phyloP scores from a whole-genome alignment of 2,329 filamentous ascomycete genomes.

The Cadophora sp. region DNA sequence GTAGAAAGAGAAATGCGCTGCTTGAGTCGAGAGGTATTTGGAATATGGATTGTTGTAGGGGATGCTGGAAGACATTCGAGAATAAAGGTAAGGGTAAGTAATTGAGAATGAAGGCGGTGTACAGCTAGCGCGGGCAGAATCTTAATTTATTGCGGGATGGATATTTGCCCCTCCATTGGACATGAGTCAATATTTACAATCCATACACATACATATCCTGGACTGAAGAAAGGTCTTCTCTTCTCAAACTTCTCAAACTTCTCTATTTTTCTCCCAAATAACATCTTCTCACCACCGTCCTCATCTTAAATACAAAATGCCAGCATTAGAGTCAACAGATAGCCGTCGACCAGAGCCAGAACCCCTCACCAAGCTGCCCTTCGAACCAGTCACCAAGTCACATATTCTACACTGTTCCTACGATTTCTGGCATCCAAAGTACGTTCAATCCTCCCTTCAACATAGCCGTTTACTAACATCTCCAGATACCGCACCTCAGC shows the following conservation, averaged over 20 bases:
- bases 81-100: not conserved
- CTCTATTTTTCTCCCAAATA: not conserved
- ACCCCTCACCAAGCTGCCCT: slow-evolving; percentile 59
- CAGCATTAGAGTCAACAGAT: slow-evolving; percentile 34
- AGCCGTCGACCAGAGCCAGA: slow-evolving; percentile 29
- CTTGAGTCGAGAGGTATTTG: not conserved
- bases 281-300: no score
- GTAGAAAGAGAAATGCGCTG: not conserved
- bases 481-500: slow-evolving; percentile 77
- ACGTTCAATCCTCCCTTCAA: slow-evolving; percentile 36
- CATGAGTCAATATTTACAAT: slow-evolving; percentile 6
- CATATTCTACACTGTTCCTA: slow-evolving; percentile 97
- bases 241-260: not conserved
- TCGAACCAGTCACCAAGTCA: slow-evolving; percentile 82
- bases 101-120: slow-evolving; percentile 28
- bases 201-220: not conserved
- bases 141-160: not conserved
- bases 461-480: slow-evolving; percentile 21
- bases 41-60: not conserved
- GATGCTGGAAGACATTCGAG: slow-evolving; percentile 10
- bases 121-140: slow-evolving; percentile 32
- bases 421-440: slow-evolving; percentile 87
- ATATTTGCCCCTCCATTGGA: slow-evolving; percentile 30
- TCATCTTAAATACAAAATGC: slow-evolving; percentile 34
- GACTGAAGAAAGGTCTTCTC: not conserved